These are phyloP conservation scores for Pseudonitzschia multiseries DNA, from an alignment of 108 stramenopile species.

Conservation along the genomic window DNA sequence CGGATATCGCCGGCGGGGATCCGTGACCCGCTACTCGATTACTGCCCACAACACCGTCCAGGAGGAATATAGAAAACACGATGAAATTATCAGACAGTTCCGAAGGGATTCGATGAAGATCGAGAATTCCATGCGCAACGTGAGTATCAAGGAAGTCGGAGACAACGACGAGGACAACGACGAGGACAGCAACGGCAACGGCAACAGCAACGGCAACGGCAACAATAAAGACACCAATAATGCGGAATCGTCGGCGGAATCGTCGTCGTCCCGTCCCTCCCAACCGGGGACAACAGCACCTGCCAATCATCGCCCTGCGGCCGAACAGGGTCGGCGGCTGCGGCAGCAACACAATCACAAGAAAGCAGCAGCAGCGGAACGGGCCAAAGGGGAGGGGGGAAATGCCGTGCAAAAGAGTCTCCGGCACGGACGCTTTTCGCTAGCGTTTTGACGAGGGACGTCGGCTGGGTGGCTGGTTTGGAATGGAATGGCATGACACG, in stretches of 20 bases:
- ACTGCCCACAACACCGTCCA: slow-evolving; percentile 23
- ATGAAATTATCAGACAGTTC: slow-evolving; percentile 27
- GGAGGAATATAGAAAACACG: slow-evolving; percentile 28
- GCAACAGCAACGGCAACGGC: not conserved
- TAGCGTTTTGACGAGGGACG: not conserved
- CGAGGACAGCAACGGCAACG: not conserved
- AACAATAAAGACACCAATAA: too few relatives aligned
- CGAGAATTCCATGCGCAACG: not conserved
- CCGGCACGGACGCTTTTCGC: not conserved
- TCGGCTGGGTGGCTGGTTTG: not conserved
- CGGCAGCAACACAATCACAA: not conserved
- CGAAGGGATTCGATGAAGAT: slow-evolving; percentile 16
- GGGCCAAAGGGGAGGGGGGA: not conserved
- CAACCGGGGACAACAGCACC: not conserved
- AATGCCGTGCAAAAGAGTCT: not conserved
- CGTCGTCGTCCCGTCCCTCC: not conserved
- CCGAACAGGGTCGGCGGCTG: not conserved
- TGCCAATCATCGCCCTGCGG: not conserved
- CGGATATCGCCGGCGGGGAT: slow-evolving; percentile 35
- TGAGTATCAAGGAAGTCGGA: not conserved
- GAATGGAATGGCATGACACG: not conserved
- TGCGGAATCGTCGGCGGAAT: not conserved
- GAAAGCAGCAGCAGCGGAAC: not conserved
- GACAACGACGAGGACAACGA: not conserved
- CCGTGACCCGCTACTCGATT: slow-evolving; percentile 36